Evolutionary conservation across 1,139 yeast species (phyloP), one percentile per base, ranked within the genome.

Genomic region (Saccharomyces hybrid): DNA sequence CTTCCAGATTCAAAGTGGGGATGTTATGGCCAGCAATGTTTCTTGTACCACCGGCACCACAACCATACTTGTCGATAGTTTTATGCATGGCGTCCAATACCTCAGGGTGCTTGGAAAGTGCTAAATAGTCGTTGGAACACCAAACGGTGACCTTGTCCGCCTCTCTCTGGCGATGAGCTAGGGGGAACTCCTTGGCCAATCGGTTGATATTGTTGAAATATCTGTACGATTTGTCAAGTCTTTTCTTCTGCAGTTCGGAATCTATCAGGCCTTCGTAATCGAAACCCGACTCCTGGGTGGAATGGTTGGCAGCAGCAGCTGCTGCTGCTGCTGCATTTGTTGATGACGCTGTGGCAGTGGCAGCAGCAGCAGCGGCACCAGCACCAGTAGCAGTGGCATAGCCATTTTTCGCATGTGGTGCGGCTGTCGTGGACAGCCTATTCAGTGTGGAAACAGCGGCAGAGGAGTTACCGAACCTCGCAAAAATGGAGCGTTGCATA

Each of bases 31-130:
- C 99, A 1, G 99, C 99, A 69, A 93, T 93, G 74, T 93, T 93
- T 69, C 99, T 82, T 53, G 99, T 93, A 63, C 99, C 99, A 66
- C 99, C 99, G 14, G 99, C 96, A 64, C 99, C 99, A 13, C 96
- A 86, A 63, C 99, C 99, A 70, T 93, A 93, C 75, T 82, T 84
- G 66, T 86, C 88, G 71, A 93, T 79, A 26, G 95, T 85, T 51
- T 76, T 69, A 64, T 85, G 86, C 95, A 93, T 93, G 56, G 84
- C 84, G 26, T 79, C 74, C 58, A 88, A 74, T 49, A 93, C 93
- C 56, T 76, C 75, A 58, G 79, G 79, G 70, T 93, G 86, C 67
- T 81, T 83, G 52, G 97, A 95, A 95, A 95, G 88, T 20, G 98
- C 97, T 59, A 93, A 78, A 72, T 93, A 93, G 72, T 93, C 99